These are phyloP conservation scores for Volvox carteri DNA, from an alignment of 163 green algal species.

Conservation along the genomic window DNA sequence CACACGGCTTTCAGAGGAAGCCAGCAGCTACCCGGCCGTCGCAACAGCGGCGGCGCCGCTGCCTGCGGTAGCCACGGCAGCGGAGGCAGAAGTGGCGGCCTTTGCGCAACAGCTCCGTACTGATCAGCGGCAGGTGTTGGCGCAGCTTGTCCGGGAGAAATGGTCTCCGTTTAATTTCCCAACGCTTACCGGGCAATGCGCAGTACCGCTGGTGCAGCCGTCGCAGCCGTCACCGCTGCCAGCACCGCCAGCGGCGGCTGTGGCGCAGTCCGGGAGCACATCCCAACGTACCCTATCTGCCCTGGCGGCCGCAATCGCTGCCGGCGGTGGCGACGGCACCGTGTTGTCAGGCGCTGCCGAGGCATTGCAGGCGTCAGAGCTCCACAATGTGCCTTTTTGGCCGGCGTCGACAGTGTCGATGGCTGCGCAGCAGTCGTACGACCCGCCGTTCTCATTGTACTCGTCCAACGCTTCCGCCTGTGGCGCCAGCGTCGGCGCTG, in stretches of 20 bases:
- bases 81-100: slow-evolving; percentile 36
- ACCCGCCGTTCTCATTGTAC: neutral
- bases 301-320: neutral
- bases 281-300: neutral
- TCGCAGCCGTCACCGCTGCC: neutral
- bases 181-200: neutral
- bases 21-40: too few species aligned
- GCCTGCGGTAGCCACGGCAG: slow-evolving; percentile 11
- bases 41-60: neutral
- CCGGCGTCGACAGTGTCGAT: neutral
- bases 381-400: neutral
- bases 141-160: slow-evolving; percentile 43
- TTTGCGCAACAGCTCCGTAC: slow-evolving; percentile 21
- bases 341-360: neutral
- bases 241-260: neutral
- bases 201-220: too few species aligned
- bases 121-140: slow-evolving; percentile 26
- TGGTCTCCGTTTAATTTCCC: slow-evolving; percentile 51
- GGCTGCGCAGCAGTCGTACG: too few species aligned
- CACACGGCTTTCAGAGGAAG: too few species aligned
- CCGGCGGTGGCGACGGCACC: neutral
- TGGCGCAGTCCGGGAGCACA: neutral
- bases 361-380: neutral
- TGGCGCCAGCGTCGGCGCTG: too few species aligned
- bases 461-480: too few species aligned